Evolutionary conservation across 192 early-diverging fungal genomes (phyloP), one percentile per base, ranked within the genome.

Genomic region (Backusella psychrophila): DNA sequence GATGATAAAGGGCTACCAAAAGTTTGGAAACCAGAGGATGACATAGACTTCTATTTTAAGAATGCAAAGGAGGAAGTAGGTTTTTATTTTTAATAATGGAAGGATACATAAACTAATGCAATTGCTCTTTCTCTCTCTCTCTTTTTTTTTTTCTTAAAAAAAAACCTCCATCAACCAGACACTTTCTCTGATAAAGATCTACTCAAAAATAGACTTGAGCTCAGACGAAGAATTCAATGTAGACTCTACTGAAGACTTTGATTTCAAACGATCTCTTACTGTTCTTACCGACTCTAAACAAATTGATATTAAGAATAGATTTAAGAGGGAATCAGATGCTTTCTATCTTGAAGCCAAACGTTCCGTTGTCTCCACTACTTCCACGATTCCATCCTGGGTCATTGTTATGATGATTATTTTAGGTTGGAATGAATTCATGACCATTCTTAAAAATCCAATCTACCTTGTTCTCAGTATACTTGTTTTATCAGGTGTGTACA

Each of bases 311-410:
- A 87, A 85, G 15, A 91, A 89, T 70, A 85, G 93, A 74, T 98
- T 99, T 85, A 90, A 92, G 73, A 89, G 92, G 31, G 96, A 98
- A 75, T 94, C 94, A 0, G 96, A 99, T 84, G 91, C 90, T 0
- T 89, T 96, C 79, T 98, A 95, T 71, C 80, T 98, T 39, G 98
- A 99, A 78, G 98, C 98, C 3, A 99, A 99, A 86, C 91, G 98
- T 35, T 93, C 96, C 2, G 92, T 95, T 74, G 96, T 99, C 7
- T 80, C 90, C 6, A 95, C 94, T 11, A 95, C 93, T 52, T 93
- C 92, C 73, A 92, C 90, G 69, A 89, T 98, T 29, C 97, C 97
- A 1, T 73, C 85, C 23, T 99, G 96, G 96, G 88, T 96, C 73
- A 83, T 96, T 31, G 87, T 91, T 9, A 71, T 96, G 73, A 83